Base-by-base conservation (phyloP, 768 basidiomycete species). In the Nidula microcarpa region DNA sequence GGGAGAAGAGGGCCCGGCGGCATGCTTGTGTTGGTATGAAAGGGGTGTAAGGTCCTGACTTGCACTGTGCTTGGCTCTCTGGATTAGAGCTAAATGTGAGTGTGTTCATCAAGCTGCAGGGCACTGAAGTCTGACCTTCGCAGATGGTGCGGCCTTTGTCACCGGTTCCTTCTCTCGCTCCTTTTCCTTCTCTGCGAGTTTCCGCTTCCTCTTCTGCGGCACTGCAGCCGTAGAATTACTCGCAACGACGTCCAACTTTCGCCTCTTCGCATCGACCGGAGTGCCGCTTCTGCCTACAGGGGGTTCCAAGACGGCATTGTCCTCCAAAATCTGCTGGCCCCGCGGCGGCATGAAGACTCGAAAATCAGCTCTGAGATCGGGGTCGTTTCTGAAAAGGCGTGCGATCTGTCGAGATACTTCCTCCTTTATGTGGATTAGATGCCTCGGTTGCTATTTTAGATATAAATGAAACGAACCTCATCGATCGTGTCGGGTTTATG, bases 301-400 rank as follows among this genome's bases (percentile, higher is more conserved):
- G 18, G 71, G 62, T 23, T 54, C 59, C 17, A 65, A 60, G 11
- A 56, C 59, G 2, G 65, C 67, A 44, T 69, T 65, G 57, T 84
- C 82, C 45, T 82, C 80, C 16, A 81, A 65, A 37, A 76, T 60
- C 53, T 72, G 71, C 50, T 79, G 82, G 49, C 70, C 75, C 62
- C 76, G 73, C 61, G 81, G 85, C 0, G 87, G 86, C 74, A 91
- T 80, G 67, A 91, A 91, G 51, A 87, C 77, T 32, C 81, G 77
- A 58, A 92, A 91, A 55, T 89, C 88, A 46, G 81, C 76, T 39
- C 85, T 78, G 36, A 92, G 65, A 65, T 91, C 89, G 0, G 86
- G 85, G 7, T 82, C 84, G 59, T 91, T 86, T 55, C 85, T 85
- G 72, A 92, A 90, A 9, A 91, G 69, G 45, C 73, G 71, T 16